Conservation (phyloP, 192 early-diverging fungal genomes). For the Bifiguratus adelaidae region DNA sequence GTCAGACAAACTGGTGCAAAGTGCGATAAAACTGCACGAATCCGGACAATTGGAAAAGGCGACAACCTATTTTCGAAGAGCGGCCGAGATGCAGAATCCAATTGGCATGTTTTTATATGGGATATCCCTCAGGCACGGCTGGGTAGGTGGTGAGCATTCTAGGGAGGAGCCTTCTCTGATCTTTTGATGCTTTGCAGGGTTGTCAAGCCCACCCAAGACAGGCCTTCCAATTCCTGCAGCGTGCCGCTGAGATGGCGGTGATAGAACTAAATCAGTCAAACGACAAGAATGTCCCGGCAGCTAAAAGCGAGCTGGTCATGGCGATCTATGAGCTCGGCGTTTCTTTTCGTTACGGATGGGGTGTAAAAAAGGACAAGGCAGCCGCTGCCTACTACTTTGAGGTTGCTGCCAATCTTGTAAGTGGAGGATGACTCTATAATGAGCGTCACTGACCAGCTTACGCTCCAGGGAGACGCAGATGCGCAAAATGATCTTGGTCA, state of each 20-base stretch:
- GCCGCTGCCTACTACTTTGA: constrained; percentile 74
- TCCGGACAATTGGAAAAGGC: constrained; percentile 64
- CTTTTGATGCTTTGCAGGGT: constrained; percentile 20
- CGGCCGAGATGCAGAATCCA: constrained; percentile 52
- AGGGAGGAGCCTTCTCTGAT: background rate
- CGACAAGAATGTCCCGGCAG: constrained; percentile 37
- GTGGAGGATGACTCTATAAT: too few species aligned
- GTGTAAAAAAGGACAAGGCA: constrained; percentile 60
- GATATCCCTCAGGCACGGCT: constrained; percentile 67
- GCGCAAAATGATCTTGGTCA: constrained; percentile 63
- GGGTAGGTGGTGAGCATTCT: constrained; percentile 30
- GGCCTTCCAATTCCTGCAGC: constrained; percentile 63
- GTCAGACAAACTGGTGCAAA: constrained; percentile 31
- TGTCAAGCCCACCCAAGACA: constrained; percentile 52
- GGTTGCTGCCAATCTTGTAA: constrained; percentile 59
- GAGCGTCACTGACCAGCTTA: too few species aligned
- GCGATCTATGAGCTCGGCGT: constrained; percentile 76
- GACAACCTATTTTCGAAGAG: constrained; percentile 58
- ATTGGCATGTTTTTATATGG: constrained; percentile 74
- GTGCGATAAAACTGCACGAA: constrained; percentile 63
- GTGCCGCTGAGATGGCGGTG: constrained; percentile 64
- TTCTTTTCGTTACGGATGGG: constrained; percentile 76
- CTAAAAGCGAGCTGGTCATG: constrained; percentile 62
- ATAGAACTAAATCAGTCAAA: constrained; percentile 35
- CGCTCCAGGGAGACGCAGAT: constrained; percentile 49